Evolutionary conservation across 2,329 filamentous ascomycete genomes (phyloP).

Genomic region (Sarocladiaceae sp.): DNA sequence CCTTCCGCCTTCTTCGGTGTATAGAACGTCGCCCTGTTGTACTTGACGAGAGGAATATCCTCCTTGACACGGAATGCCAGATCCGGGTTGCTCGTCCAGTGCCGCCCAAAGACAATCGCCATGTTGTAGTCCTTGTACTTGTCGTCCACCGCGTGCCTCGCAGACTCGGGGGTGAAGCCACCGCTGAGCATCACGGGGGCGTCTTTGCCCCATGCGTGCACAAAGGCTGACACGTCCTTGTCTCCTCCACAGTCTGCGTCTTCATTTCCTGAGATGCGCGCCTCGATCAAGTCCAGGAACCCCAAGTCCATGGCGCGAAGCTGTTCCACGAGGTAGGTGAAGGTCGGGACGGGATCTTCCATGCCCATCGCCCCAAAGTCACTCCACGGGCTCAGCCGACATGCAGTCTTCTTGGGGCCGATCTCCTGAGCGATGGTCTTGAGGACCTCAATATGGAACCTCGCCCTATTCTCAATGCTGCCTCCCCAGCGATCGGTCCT

Average conservation of each 20-base stretch:
- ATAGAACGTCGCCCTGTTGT: constrained; percentile 24
- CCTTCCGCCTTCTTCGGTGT: constrained; percentile 14
- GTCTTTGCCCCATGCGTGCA: constrained; percentile 18
- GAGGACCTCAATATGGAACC: constrained; percentile 39
- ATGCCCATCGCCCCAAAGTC: constrained; percentile 55
- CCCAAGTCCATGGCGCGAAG: constrained; percentile 46
- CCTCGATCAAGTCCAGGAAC: constrained; percentile 54
- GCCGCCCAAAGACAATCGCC: constrained; percentile 21
- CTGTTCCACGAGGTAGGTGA: constrained; percentile 45
- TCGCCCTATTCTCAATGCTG: constrained; percentile 40
- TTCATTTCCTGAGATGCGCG: constrained; percentile 30
- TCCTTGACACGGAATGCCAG: constrained; percentile 22
- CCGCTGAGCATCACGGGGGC: constrained; percentile 20
- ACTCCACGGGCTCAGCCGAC: constrained; percentile 49
- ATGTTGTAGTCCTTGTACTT: constrained; percentile 13
- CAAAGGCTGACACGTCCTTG: constrained; percentile 13
- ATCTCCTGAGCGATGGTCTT: constrained; percentile 28
- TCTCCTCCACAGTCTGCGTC: constrained; percentile 25
- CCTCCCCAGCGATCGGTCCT: constrained; percentile 46
- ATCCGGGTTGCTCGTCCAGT: constrained; percentile 25
- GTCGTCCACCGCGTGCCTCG: constrained; percentile 9
- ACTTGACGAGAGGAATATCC: constrained; percentile 19
- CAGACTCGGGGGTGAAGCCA: constrained; percentile 17
- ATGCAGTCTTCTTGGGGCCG: constrained; percentile 40
- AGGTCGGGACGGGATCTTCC: constrained; percentile 47